Percentiles rank a stretch among this genome's conserved stretches.
These are phyloP conservation scores for Zymoseptoria tritici DNA, from an alignment of 2,329 filamentous ascomycete genomes.

Conservation along the genomic window DNA sequence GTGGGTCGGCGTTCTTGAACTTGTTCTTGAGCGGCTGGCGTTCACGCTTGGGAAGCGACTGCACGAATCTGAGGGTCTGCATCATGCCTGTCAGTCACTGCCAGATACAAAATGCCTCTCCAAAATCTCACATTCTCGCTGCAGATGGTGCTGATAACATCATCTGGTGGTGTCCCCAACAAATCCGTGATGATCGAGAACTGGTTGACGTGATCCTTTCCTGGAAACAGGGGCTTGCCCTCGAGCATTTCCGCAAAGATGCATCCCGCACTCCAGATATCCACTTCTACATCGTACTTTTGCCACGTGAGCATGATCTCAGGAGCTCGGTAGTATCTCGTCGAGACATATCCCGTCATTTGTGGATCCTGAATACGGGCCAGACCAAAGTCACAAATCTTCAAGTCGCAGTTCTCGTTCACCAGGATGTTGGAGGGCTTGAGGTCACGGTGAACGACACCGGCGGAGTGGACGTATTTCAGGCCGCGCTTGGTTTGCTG, in stretches of 20 bases:
- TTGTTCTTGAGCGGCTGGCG: constrained; percentile 78
- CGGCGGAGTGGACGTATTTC: constrained; percentile 98
- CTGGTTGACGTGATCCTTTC: constrained; percentile 98
- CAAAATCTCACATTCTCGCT: constrained; percentile 68
- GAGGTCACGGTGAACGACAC: constrained; percentile 92
- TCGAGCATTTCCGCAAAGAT: constrained; percentile 99
- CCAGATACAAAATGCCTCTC: constrained; percentile 30
- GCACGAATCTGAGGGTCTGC: constrained; percentile 91
- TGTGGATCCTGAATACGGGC: constrained; percentile 97
- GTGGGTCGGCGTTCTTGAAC: constrained; percentile 88
- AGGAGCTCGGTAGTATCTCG: constrained; percentile 94
- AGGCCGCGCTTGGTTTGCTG: constrained; percentile 92
- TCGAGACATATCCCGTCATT: constrained; percentile 99
- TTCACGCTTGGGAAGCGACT: constrained; percentile 91
- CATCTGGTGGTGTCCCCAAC: constrained; percentile 89
- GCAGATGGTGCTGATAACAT: constrained; percentile 97
- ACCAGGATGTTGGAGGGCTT: constrained; percentile 99
- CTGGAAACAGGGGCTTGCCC: constrained; percentile 94
- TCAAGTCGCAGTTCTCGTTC: constrained; percentile 98
- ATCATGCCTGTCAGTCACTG: constrained; percentile 17
- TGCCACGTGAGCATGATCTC: constrained; percentile 99
- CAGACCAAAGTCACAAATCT: constrained; percentile 98
- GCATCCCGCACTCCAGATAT: constrained; percentile 98
- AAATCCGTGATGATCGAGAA: constrained; percentile 99
- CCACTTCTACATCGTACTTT: constrained; percentile 98